Evolutionary conservation across 176 grass and related monocot genomes (phyloP), one percentile per base, ranked within the genome.

Genomic region (Lolium multiflorum): DNA sequence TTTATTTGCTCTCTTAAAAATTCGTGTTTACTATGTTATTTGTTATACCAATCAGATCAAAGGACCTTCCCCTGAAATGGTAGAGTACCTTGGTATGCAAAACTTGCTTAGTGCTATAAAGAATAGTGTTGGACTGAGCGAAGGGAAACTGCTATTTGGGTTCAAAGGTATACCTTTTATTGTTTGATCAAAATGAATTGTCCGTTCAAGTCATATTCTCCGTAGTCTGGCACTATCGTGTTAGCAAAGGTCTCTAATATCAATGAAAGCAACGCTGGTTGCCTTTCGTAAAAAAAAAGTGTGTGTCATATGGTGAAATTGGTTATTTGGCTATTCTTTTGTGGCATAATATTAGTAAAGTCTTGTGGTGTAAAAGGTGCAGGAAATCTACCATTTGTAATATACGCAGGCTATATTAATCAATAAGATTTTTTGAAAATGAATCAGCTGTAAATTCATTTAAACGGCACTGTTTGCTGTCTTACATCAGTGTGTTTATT

Each of bases 61-160:
- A 87, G 94, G 97, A 88, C 92, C 93, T 74, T 89, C 92, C 28
- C 92, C 97, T 86, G 93, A 98, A 90, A 96, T 92, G 74, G 94
- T 98, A 54, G 94, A 98, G 80, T 98, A 96, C 60, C 63, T 94
- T 11, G 92, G 97, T 75, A 96, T 98, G 92, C 87, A 94, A 88
- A 94, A 98, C 85, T 84, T 96, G 86, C 89, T 96, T 79, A 94
- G 83, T 89, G 94, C 87, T 68, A 50, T 96, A 24, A 91, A 89
- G 82, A 88, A 89, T 57, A 88, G 79, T 76, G 81, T 94, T 56
- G 94, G 97, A 56, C 60, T 94, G 21, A 84, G 67, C 69, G 89
- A 98, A 81, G 97, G 97, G 38, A 96, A 96, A 85, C 82, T 94
- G 58, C 84, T 96, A 67, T 98, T 98, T 91, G 97, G 94, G 62